Evolutionary conservation across 805 yeast species (phyloP).

Genomic region (Ogataea salicorniae): DNA sequence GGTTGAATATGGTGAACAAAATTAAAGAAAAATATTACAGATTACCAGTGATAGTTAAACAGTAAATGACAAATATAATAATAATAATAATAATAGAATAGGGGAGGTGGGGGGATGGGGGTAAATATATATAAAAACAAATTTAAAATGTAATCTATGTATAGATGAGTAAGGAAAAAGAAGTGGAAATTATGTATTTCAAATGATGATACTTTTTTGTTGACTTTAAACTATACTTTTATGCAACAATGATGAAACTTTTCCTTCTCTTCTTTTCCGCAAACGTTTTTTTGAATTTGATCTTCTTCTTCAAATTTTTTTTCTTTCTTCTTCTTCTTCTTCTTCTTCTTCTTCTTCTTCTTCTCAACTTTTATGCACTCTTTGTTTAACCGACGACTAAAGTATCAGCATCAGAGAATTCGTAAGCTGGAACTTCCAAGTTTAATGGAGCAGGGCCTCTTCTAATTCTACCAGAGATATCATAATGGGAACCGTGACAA

Average conservation of each 20-base stretch:
- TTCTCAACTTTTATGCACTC: slow-evolving; percentile 8
- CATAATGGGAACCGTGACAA: slow-evolving; percentile 99
- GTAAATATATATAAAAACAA: slow-evolving; percentile 3
- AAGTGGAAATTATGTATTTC: neutral
- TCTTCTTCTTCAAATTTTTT: neutral
- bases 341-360: slow-evolving; percentile 2
- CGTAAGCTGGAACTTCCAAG: slow-evolving; percentile 93
- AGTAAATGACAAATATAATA: neutral
- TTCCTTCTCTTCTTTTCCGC: too few species aligned
- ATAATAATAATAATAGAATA: neutral
- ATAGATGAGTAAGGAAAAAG: neutral
- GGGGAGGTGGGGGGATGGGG: neutral
- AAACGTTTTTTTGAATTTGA: too few species aligned
- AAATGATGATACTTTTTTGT: neutral
- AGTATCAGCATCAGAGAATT: slow-evolving; percentile 69
- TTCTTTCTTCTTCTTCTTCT: slow-evolving; percentile 4
- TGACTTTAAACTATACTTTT: slow-evolving; percentile 4
- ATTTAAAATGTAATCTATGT: slow-evolving; percentile 1
- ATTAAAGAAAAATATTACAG: too few species aligned
- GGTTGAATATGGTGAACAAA: too few species aligned
- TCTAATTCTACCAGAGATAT: slow-evolving; percentile 99
- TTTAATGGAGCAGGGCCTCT: slow-evolving; percentile 99
- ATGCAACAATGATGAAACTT: slow-evolving; percentile 6
- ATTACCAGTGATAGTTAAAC: too few species aligned
- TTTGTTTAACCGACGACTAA: slow-evolving; percentile 74